Conservation (phyloP, 2,329 filamentous ascomycete species). For the Neobulgaria alba region DNA sequence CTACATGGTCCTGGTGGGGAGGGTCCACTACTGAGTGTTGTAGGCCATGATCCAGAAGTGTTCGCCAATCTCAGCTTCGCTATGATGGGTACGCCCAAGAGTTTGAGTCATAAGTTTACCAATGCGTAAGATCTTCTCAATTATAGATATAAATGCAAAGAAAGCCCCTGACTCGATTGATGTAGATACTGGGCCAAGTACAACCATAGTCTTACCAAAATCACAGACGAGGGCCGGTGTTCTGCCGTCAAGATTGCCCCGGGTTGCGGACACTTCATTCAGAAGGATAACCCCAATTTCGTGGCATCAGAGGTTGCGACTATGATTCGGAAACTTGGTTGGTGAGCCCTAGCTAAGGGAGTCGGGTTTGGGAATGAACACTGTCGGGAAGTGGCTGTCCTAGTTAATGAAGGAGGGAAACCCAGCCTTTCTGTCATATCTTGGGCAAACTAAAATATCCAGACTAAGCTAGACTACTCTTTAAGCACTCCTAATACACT, state of each 20-base stretch:
- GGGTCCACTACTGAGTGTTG: constrained; percentile 25
- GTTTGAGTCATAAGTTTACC: constrained; percentile 25
- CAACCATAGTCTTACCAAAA: constrained; percentile 24
- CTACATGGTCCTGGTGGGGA: constrained; percentile 20
- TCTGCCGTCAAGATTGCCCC: constrained; percentile 25
- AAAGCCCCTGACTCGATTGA: not conserved
- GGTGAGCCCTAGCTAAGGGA: too few species aligned
- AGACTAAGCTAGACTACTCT: too few species aligned
- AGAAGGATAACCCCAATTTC: constrained; percentile 26
- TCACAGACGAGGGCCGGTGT: constrained; percentile 23
- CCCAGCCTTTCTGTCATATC: too few species aligned
- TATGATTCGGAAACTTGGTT: constrained; percentile 29
- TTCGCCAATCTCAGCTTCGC: constrained; percentile 27
- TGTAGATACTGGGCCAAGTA: constrained; percentile 27
- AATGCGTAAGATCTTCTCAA: constrained; percentile 23
- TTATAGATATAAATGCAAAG: not conserved
- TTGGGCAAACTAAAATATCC: too few species aligned
- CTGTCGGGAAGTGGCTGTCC: too few species aligned
- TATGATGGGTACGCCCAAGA: constrained; percentile 27
- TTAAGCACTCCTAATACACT: too few species aligned
- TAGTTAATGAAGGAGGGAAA: too few species aligned
- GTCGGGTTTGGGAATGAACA: too few species aligned
- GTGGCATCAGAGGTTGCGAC: constrained; percentile 29
- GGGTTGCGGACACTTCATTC: constrained; percentile 29
- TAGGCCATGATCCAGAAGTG: constrained; percentile 27